Base-by-base conservation (phyloP, 768 basidiomycete genomes). In the Lenzites betulinus region DNA sequence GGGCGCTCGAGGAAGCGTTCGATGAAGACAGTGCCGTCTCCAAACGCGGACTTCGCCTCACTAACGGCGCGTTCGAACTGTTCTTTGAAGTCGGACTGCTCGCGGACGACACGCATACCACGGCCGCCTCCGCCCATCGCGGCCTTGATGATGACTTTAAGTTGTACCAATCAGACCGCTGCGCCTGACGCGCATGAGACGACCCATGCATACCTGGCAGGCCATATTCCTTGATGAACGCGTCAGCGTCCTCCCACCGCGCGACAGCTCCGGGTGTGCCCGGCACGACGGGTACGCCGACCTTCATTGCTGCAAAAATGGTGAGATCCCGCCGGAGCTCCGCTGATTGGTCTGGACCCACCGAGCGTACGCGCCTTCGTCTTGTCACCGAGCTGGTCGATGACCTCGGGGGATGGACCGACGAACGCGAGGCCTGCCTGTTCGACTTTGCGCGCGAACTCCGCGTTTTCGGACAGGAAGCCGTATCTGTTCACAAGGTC, bases 61-160 rank as follows among this genome's bases (percentile, higher is more conserved):
- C 85, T 88, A 62, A 94, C 93, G 15, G 97, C 96, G 59, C 94
- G 90, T 70, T 93, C 84, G 73, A 98, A 98, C 7, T 90, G 80
- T 58, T 83, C 79, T 77, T 93, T 83, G 82, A 98, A 98, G 67
- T 93, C 90, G 30, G 88, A 88, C 73, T 95, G 90, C 70, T 95
- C 93, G 63, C 93, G 88, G 35, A 99, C 97, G 57, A 99, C 96
- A 69, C 97, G 92, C 97, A 98, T 99, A 61, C 97, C 97, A 67
- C 96, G 93, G 54, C 97, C 97, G 67, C 96, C 96, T 59, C 95
- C 96, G 59, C 96, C 96, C 92, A 97, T 95, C 9, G 96, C 96
- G 39, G 97, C 97, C 78, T 98, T 99, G 85, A 99, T 98, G 74
- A 99, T 98, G 55, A 99, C 94, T 88, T 72, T 12, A 18, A 20